Base-by-base conservation (phyloP, 78 protist genomes). In the Dictyostelium discoideum region DNA sequence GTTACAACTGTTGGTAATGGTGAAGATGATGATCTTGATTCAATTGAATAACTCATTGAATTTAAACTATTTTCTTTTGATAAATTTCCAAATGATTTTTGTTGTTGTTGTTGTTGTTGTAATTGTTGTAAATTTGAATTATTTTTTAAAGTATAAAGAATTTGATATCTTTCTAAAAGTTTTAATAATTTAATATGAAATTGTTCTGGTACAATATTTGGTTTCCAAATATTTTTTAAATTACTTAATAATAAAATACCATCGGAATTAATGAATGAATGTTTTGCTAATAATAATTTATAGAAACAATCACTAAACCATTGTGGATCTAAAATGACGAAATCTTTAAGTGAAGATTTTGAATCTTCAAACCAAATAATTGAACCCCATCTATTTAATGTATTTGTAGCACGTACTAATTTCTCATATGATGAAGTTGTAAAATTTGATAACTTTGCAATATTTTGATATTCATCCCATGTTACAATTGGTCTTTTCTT, bases 231-330 rank as follows among this genome's bases (percentile, higher is more conserved):
- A 6, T 65, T 32, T 3, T 65, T 29, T 32, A 92, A 46, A 16
- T 72, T 80, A 9, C 29, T 60, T 16, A 86, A 73, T 20, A 26
- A 26, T 14, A 92, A 39, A 24, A 84, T 74, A 11, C 84, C 85
- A 39, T 92, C 96, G 0, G 87, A 72, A 13, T 54, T 39, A 8
- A 90, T 82, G 26, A 37, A 72, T 8, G 82, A 16, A 39, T 90
- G 87, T 26, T 82, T 90, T 11, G 95, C 20, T 7, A 82, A 5
- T 9, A 90, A 57, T 9, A 90, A 54, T 48, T 85, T 74, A 37
- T 26, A 39, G n/a, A 90, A 90, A 37, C 95, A 90, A 29, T 90
- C 95, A 77, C 95, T 90, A 10, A 90, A 50, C 95, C 95, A 90
- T 39, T 90, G 95, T 10, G 95, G 95, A 22, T 46, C 77, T 7